These are phyloP conservation scores for Neocatenulostroma microsporum DNA, from an alignment of 2,329 filamentous ascomycete species.

Conservation along the genomic window DNA sequence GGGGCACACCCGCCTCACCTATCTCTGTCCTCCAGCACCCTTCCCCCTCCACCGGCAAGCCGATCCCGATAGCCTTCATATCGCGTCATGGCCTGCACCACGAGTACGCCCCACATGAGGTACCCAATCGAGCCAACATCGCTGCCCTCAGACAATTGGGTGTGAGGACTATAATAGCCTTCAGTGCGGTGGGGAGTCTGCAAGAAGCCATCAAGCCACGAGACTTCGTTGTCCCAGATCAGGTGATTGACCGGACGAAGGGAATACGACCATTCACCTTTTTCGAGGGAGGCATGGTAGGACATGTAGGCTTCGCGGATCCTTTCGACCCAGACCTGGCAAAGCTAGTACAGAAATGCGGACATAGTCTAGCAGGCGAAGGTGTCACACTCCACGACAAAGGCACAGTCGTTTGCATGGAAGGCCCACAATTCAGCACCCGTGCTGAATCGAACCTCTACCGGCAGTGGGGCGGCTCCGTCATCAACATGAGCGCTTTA, in stretches of 20 bases:
- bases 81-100: slow-evolving; percentile 87
- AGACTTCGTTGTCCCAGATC: slow-evolving; percentile 94
- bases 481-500: slow-evolving; percentile 97
- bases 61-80: slow-evolving; percentile 73
- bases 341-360: slow-evolving; percentile 69
- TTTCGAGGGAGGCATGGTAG: slow-evolving; percentile 86
- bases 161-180: slow-evolving; percentile 85
- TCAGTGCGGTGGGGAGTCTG: slow-evolving; percentile 87
- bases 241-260: slow-evolving; percentile 96
- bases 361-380: slow-evolving; percentile 69
- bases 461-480: slow-evolving; percentile 81
- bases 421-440: slow-evolving; percentile 97
- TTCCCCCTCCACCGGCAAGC: slow-evolving; percentile 56
- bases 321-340: slow-evolving; percentile 79
- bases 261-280: slow-evolving; percentile 91
- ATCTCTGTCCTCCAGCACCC: slow-evolving; percentile 86
- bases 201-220: slow-evolving; percentile 89
- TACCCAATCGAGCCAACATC: slow-evolving; percentile 92
- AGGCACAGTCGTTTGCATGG: slow-evolving; percentile 89
- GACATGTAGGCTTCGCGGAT: slow-evolving; percentile 91
- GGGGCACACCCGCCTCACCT: slow-evolving; percentile 69
- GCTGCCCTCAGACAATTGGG: slow-evolving; percentile 89
- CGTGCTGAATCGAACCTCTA: slow-evolving; percentile 95
- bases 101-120: slow-evolving; percentile 84
- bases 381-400: slow-evolving; percentile 76